Conservation (phyloP, 2,329 filamentous ascomycete genomes). For the Coleophoma cylindrospora region DNA sequence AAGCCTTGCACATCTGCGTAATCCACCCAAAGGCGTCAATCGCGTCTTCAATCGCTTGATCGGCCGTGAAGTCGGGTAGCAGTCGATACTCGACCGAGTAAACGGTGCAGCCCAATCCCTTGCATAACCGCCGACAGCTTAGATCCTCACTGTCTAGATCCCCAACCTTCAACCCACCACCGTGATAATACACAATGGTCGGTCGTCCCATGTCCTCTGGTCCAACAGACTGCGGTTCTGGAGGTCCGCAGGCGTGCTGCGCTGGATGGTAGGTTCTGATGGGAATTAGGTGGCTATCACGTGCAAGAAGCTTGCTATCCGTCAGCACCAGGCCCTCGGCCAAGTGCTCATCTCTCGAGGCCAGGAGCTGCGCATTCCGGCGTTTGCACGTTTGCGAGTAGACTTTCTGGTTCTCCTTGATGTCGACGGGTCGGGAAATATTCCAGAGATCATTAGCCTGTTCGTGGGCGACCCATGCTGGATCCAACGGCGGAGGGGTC, state of each 20-base stretch:
- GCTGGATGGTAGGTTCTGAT: conserved; percentile 13
- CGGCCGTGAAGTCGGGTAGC: conserved; percentile 33
- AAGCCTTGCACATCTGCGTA: not conserved
- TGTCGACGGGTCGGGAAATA: conserved; percentile 10
- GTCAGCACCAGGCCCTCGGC: conserved; percentile 24
- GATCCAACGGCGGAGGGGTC: conserved; percentile 30
- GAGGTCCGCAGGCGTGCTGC: not conserved
- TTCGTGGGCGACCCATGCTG: conserved; percentile 36
- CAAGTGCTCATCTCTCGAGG: conserved; percentile 31
- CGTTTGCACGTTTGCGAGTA: conserved; percentile 37
- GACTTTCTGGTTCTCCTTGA: conserved; percentile 28
- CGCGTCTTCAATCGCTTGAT: conserved; percentile 37
- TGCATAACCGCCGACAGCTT: conserved; percentile 37
- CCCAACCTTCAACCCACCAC: conserved; percentile 41
- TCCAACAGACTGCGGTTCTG: not conserved
- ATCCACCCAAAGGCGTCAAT: conserved; percentile 30
- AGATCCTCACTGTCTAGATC: conserved; percentile 45
- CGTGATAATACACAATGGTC: conserved; percentile 41
- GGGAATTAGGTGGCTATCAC: conserved; percentile 7
- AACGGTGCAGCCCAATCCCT: conserved; percentile 26
- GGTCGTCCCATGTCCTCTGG: conserved; percentile 6
- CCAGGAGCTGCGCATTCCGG: conserved; percentile 30
- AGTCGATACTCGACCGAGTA: conserved; percentile 43
- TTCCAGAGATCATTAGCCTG: conserved; percentile 21
- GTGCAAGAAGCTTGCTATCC: conserved; percentile 7